A percentile compares a stretch with the other conserved stretches of the same genome.
These are phyloP conservation scores for Tritrichomonas foetus DNA, from an alignment of 208 protist species.

Conservation along the genomic window DNA sequence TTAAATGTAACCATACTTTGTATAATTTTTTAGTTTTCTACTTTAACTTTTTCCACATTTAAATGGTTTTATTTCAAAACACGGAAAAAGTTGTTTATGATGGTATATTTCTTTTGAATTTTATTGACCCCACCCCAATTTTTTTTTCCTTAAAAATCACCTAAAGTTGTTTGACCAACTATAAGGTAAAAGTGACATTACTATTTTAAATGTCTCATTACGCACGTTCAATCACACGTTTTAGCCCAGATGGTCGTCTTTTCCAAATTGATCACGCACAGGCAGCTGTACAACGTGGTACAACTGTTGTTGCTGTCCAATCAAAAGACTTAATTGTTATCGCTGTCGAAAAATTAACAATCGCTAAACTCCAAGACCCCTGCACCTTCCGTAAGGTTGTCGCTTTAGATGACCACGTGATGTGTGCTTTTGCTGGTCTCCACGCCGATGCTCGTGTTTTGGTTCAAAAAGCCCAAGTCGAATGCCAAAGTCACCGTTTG, in stretches of 20 bases:
- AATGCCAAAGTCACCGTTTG: constrained; percentile 95
- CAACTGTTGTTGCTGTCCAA: constrained; percentile 65
- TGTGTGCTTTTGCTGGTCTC: constrained; percentile 64
- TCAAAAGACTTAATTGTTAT: constrained; percentile 79
- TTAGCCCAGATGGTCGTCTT: constrained; percentile 99
- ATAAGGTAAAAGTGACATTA: too few species aligned
- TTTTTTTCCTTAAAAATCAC: too few species aligned
- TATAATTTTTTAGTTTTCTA: too few species aligned
- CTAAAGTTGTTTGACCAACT: too few species aligned
- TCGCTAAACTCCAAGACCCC: constrained; percentile 95
- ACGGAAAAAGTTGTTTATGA: too few species aligned
- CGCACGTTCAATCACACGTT: constrained; percentile 93
- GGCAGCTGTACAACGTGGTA: constrained; percentile 97
- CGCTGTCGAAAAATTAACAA: constrained; percentile 94
- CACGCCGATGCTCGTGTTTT: constrained; percentile 97
- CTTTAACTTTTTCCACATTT: too few species aligned
- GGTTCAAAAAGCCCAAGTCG: constrained; percentile 85
- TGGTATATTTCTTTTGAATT: too few species aligned
- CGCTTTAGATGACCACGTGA: constrained; percentile 76
- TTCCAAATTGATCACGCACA: constrained; percentile 99
- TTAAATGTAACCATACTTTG: too few species aligned
- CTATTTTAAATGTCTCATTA: constrained; percentile 21
- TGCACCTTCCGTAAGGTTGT: constrained; percentile 96
- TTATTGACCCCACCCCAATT: too few species aligned
- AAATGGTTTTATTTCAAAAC: too few species aligned